These are phyloP conservation scores for Halophytophthora polymorphica DNA, from an alignment of 352 stramenopile genomes.

Conservation along the genomic window DNA sequence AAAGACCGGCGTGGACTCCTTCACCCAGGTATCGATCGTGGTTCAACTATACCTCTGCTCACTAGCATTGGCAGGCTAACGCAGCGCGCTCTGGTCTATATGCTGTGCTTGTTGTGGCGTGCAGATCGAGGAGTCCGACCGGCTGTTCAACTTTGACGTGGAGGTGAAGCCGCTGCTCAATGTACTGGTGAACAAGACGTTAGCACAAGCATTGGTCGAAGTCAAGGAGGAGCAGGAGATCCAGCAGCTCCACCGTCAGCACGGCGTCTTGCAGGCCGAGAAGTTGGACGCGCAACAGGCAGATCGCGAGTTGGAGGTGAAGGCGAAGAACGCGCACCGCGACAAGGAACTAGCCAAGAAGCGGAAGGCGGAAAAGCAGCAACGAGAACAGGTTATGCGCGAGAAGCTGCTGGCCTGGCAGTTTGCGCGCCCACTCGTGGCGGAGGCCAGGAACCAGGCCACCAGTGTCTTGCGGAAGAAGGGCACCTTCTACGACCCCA, in stretches of 20 bases:
- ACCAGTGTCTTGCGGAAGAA: constrained; percentile 30
- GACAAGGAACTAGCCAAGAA: constrained; percentile 49
- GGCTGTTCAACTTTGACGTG: constrained; percentile 79
- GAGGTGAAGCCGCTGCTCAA: constrained; percentile 75
- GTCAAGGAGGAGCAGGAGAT: constrained; percentile 79
- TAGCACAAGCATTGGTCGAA: constrained; percentile 73
- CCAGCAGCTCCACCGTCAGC: constrained; percentile 33
- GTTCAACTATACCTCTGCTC: neutral
- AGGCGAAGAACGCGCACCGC: constrained; percentile 43
- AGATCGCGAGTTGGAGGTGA: constrained; percentile 50
- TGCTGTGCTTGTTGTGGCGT: neutral
- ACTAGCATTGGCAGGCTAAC: too few relatives aligned
- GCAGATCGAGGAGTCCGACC: constrained; percentile 70
- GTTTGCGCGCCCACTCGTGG: constrained; percentile 43
- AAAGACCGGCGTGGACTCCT: constrained; percentile 73
- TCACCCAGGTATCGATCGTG: constrained; percentile 44
- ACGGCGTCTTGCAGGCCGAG: constrained; percentile 34
- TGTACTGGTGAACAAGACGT: constrained; percentile 79
- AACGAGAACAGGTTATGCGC: constrained; percentile 38
- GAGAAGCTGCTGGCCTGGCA: constrained; percentile 65
- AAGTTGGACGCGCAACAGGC: constrained; percentile 40
- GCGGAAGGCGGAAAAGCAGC: constrained; percentile 37
- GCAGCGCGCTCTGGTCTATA: neutral
- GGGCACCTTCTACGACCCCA: constrained; percentile 68
- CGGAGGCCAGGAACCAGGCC: constrained; percentile 30